Evolutionary conservation across 1,284 basidiomycete species (phyloP).

Genomic region (Tilletia setariae): DNA sequence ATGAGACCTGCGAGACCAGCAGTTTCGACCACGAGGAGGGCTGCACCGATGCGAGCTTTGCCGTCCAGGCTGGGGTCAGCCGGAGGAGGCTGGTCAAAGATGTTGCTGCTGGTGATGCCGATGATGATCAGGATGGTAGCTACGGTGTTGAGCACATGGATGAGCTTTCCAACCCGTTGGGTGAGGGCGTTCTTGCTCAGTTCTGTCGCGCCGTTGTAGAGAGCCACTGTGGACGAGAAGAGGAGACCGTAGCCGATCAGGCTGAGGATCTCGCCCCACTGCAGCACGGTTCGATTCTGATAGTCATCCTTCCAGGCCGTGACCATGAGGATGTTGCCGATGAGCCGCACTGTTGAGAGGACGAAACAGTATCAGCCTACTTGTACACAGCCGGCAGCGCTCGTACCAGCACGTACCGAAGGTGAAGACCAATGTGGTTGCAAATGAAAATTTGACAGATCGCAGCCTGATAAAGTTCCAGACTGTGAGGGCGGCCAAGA

Average conservation of each 20-base stretch:
- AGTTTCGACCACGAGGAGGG: slow-evolving; percentile 23
- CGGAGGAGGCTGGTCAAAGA: slow-evolving; percentile 10
- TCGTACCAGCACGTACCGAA: neutral
- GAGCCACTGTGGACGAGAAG: slow-evolving; percentile 20
- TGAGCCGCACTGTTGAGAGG: slow-evolving; percentile 20
- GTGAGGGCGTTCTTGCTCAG: neutral
- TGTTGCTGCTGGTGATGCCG: slow-evolving; percentile 20
- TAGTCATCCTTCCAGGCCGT: slow-evolving; percentile 19
- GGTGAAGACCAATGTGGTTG: neutral
- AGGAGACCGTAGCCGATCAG: slow-evolving; percentile 24
- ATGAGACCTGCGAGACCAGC: neutral
- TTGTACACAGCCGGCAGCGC: too few species aligned
- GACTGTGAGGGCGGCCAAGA: slow-evolving; percentile 16
- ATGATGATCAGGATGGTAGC: slow-evolving; percentile 25
- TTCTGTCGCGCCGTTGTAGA: slow-evolving; percentile 18
- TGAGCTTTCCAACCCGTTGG: neutral
- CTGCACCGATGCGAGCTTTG: slow-evolving; percentile 18
- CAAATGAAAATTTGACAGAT: neutral
- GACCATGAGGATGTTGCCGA: slow-evolving; percentile 25
- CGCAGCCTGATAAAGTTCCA: slow-evolving; percentile 26
- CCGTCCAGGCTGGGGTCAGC: slow-evolving; percentile 15
- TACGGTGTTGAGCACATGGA: slow-evolving; percentile 25
- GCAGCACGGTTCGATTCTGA: neutral
- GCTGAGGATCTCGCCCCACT: slow-evolving; percentile 24
- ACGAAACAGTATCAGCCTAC: slow-evolving; percentile 16